Evolutionary conservation across 2,329 filamentous ascomycete genomes (phyloP).

Genomic region (Penicillium sp.): DNA sequence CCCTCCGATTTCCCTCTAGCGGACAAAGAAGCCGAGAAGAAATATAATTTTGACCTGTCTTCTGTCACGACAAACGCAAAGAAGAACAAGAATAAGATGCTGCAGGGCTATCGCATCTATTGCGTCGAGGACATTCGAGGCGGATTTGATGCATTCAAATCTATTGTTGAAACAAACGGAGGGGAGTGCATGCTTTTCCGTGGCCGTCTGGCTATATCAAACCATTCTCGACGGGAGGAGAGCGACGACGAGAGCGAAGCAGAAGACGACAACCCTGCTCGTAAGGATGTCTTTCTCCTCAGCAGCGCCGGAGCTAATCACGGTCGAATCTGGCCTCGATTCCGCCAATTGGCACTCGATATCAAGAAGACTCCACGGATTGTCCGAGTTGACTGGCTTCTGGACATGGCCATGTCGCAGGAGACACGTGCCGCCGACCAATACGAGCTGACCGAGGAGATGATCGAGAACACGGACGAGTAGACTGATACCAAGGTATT

Average conservation of each 20-base stretch:
- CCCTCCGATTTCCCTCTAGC: constrained; percentile 65
- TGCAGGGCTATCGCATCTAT: constrained; percentile 76
- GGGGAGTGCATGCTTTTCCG: constrained; percentile 76
- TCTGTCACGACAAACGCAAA: constrained; percentile 69
- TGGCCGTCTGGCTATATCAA: constrained; percentile 67
- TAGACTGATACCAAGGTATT: constrained; percentile 8
- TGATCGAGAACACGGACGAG: constrained; percentile 23
- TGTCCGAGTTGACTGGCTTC: constrained; percentile 82
- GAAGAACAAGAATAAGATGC: constrained; percentile 71
- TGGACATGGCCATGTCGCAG: constrained; percentile 87
- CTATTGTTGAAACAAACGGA: constrained; percentile 85
- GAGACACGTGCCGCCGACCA: constrained; percentile 65
- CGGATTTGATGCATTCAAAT: constrained; percentile 77
- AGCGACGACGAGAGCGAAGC: constrained; percentile 45
- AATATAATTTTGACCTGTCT: constrained; percentile 66
- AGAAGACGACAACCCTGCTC: constrained; percentile 59
- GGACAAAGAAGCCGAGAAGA: constrained; percentile 71
- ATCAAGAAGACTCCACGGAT: constrained; percentile 78
- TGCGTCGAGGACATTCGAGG: constrained; percentile 78
- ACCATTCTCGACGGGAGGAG: constrained; percentile 57
- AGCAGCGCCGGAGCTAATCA: constrained; percentile 67
- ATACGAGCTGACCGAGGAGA: constrained; percentile 50
- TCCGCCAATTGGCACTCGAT: constrained; percentile 72
- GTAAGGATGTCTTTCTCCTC: constrained; percentile 78
- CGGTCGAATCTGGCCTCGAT: constrained; percentile 72